Evolutionary conservation across 495 filamentous ascomycete species (phyloP), one percentile per base, ranked within the genome.

Genomic region (Aspergillus bertholletiae): DNA sequence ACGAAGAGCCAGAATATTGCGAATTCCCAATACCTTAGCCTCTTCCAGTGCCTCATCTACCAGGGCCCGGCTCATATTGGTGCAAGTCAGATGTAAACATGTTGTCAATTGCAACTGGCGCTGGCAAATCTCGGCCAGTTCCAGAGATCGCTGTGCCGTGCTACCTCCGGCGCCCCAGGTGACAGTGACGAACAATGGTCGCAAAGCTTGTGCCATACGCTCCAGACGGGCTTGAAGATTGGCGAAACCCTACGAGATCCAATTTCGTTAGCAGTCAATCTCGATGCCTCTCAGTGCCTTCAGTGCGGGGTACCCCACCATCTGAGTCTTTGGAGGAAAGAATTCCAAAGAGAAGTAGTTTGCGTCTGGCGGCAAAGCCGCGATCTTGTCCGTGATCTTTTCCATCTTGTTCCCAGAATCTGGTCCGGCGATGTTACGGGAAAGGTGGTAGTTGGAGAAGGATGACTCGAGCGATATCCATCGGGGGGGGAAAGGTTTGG

Each of bases 131-230:
- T 97, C 95, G 44, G 95, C 94, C 55, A 98, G 79, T 69, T 97
- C 91, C 40, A 98, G 83, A 27, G 90, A 94, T 74, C 96, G 92
- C 51, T 81, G 80, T 7, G 90, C 87, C 1, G 94, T 98, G 60
- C 86, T 92, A 45, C 95, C 94, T 54, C 94, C 94, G 48, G 94
- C 94, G 49, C 95, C 95, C 94, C 94, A 98, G 46, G 94, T 98
- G 47, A 98, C 92, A 51, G 89, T 97, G 37, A 98, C 90, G 66
- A 98, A 98, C 24, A 97, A 79, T 44, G 94, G 94, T 3, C 88
- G 87, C 41, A 98, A 77, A 5, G 90, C 90, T 54, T 86, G 82
- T 23, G 93, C 85, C 94, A 98, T 97, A 69, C 94, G 92, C 67
- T 95, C 89, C 45, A 98, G 85, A 63, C 94, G 93, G 55, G 86